These are phyloP conservation scores for Paspalum vaginatum DNA, from an alignment of 176 grass and related monocot genomes.

Conservation along the genomic window DNA sequence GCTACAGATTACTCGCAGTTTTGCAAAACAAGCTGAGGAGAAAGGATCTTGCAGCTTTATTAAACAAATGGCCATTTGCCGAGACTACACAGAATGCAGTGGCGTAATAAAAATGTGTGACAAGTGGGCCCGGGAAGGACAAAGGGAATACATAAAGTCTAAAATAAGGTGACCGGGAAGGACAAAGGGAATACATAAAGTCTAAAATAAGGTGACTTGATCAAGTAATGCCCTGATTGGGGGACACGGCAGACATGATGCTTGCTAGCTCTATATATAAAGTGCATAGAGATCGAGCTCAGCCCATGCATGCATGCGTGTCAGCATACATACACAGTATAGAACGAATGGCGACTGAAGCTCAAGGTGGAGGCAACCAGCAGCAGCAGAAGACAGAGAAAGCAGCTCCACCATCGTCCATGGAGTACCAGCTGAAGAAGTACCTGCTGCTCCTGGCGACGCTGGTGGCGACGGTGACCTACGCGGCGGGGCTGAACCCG, in stretches of 20 bases:
- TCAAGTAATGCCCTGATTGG: neutral
- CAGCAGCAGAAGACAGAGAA: no score
- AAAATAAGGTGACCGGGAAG: neutral
- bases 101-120: no score
- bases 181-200: neutral
- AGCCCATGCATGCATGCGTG: neutral
- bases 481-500: constrained; percentile 25
- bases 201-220: neutral
- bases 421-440: constrained; percentile 1
- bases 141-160: no score
- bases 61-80: no score
- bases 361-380: no score
- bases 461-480: constrained; percentile 29
- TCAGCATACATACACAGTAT: no score
- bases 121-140: no score
- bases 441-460: constrained; percentile 32
- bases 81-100: no score
- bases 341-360: no score
- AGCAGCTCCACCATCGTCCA: neutral
- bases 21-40: no score
- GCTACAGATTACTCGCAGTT: no score
- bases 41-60: no score
- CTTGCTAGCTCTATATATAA: neutral
- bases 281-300: neutral
- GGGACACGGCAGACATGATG: neutral